Percentiles rank a stretch among this genome's conserved stretches.
phyloP scores from a whole-genome alignment of 495 filamentous ascomycete species.

The Sphaerosporella brunnea region DNA sequence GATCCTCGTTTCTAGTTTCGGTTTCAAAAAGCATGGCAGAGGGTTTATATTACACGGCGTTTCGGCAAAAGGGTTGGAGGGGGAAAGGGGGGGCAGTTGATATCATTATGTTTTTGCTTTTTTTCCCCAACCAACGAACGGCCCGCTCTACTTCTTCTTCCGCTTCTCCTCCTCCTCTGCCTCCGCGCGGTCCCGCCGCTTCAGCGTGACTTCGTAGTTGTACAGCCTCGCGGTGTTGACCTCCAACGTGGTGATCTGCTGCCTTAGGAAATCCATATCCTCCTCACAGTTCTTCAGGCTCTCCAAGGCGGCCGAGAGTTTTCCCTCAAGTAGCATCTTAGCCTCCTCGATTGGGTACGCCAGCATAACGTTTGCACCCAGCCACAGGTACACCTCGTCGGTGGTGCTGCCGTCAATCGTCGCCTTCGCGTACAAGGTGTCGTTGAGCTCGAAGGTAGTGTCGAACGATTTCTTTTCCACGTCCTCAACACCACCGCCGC shows the following conservation, averaged over 20 bases:
- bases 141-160: conserved; percentile 7
- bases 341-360: conserved; percentile 83
- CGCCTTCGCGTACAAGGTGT: conserved; percentile 85
- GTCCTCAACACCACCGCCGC: conserved; percentile 3
- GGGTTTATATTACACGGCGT: conserved; percentile 9
- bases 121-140: not conserved
- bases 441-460: conserved; percentile 88
- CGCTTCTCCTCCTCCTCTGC: conserved; percentile 13
- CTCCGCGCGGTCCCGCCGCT: conserved; percentile 59
- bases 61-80: not conserved
- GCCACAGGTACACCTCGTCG: conserved; percentile 91
- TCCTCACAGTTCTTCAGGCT: conserved; percentile 78
- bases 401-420: conserved; percentile 44
- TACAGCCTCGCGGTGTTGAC: conserved; percentile 94
- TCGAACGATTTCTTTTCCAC: conserved; percentile 52
- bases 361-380: conserved; percentile 95
- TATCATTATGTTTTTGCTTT: too few species aligned
- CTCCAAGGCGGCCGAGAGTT: conserved; percentile 57
- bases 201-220: conserved; percentile 93
- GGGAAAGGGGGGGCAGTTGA: too few species aligned
- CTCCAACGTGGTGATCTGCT: conserved; percentile 97
- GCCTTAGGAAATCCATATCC: conserved; percentile 85
- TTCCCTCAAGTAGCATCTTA: conserved; percentile 55
- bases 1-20: conserved; percentile 4
- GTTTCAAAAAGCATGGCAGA: conserved; percentile 5